Conservation (phyloP, 345 rosid species). For the Populus nigra region DNA sequence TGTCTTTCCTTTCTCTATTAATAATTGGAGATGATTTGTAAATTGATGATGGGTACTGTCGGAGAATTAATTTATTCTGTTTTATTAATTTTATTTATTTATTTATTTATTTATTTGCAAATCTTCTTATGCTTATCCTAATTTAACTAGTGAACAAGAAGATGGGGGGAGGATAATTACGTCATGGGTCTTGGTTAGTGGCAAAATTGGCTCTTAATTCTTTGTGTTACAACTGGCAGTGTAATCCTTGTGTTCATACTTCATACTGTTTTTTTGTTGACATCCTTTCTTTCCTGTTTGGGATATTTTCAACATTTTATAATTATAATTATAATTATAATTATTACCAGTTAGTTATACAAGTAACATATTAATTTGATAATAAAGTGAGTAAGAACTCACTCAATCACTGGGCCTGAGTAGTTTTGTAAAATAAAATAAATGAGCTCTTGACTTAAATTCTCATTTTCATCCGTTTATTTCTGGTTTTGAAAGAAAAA, state of each 20-base stretch:
- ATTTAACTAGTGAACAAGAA: conserved; percentile 16
- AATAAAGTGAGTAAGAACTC: too few species aligned
- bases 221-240: conserved; percentile 24
- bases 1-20: not conserved
- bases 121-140: conserved; percentile 20
- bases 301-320: too few species aligned
- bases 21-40: not conserved
- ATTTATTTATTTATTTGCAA: not conserved
- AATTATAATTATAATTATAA: too few species aligned
- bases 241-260: not conserved
- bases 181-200: not conserved
- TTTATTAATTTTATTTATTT: not conserved
- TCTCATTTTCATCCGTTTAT: too few species aligned
- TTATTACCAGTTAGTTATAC: too few species aligned
- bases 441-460: too few species aligned
- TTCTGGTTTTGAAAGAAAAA: not conserved
- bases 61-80: not conserved
- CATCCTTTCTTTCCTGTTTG: not conserved
- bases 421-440: too few species aligned
- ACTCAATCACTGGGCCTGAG: too few species aligned
- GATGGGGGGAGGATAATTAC: not conserved
- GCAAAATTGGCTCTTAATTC: not conserved
- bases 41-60: not conserved
- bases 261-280: not conserved
- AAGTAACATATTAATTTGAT: too few species aligned